Conservation (phyloP, 352 stramenopile species). For the Hyaloperonospora arabidopsidis region DNA sequence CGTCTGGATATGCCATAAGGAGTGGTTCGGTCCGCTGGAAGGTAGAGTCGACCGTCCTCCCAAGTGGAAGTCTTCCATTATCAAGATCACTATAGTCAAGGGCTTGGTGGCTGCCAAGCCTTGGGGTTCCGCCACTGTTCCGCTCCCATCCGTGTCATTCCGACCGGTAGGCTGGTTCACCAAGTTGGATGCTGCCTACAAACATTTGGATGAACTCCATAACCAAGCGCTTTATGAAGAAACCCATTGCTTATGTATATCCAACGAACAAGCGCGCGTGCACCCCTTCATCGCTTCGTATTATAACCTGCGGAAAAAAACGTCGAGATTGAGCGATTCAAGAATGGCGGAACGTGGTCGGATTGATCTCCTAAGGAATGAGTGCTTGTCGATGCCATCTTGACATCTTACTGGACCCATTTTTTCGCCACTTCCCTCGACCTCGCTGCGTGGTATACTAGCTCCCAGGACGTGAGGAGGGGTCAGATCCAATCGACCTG, state of each 20-base stretch:
- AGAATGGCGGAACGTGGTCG: background rate
- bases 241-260: background rate
- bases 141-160: background rate
- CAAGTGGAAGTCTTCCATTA: background rate
- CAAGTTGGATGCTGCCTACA: background rate
- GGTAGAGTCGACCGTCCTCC: background rate
- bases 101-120: no score
- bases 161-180: background rate
- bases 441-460: background rate
- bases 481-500: background rate
- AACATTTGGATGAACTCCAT: background rate
- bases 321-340: background rate
- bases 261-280: background rate
- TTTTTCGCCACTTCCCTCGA: background rate
- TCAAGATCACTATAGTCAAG: background rate
- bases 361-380: background rate
- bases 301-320: background rate
- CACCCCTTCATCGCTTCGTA: background rate
- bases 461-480: background rate
- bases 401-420: slow-evolving; percentile 1
- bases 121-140: no score
- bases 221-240: background rate
- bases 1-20: no score
- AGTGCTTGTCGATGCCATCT: background rate
- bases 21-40: no score